Base-by-base conservation (phyloP, 2,329 filamentous ascomycete genomes). In the Pseudogymnoascus sp. region DNA sequence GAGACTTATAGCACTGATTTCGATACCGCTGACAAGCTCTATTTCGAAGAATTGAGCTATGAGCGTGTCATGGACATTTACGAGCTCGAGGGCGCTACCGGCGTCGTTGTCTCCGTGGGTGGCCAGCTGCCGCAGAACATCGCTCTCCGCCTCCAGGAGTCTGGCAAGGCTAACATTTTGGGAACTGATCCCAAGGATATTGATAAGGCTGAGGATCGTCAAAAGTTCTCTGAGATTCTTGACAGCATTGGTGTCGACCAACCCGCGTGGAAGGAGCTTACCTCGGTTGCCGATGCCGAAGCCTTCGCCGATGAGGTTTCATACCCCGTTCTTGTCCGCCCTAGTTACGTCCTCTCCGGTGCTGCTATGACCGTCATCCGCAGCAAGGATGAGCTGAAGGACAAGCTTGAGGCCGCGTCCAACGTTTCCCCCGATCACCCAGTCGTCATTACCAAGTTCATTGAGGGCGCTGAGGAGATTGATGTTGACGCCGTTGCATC, bases 11-110 rank as follows among this genome's bases (percentile, higher is more conserved):
- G 73, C 62, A 97, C 93, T 0, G 94, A 97, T 75, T 93, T 88
- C 73, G 94, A 99, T 69, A 85, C 84, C 8, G 91, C 92, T 7
- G 93, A 97, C 70, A 91, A 87, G 71, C 84, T 99, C 4, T 99
- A 97, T 78, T 99, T 99, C 67, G 94, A 97, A 70, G 94, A 99
- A 77, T 78, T 97, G 62, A 94, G 89, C 76, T 97, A 97, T 74
- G 94, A 97, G 79, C 88, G 93, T 73, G 93, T 97, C 8, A 96
- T 97, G 91, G 94, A 99, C 75, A 97, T 97, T 68, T 97, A 97
- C 74, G 94, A 97, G 76, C 83, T 97, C 14, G 94, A 97, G 77
- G 80, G 80, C 63, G 87, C 92, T 6, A 85, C 81, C 61, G 93
- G 92, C 69, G 91, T 97, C 26, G 92, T 97, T 3, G 93, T 97